Base-by-base conservation (phyloP, 208 protist genomes). In the Polymyxa betae region DNA sequence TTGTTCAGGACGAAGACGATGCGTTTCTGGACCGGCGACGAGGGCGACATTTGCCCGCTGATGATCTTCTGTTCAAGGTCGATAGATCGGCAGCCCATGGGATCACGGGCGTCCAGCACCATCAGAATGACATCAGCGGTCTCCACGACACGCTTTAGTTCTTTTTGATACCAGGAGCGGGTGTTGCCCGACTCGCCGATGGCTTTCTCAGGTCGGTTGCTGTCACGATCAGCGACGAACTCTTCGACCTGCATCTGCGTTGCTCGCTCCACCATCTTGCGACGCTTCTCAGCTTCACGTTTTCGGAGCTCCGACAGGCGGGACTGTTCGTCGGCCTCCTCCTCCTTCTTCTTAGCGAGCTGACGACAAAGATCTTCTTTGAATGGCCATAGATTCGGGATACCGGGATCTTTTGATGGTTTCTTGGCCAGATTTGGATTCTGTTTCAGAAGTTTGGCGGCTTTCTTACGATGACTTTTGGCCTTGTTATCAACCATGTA, bases 1-100 rank as follows among this genome's bases (percentile, higher is more conserved):
- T 94, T 94, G 77, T 94, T 94, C 35, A 94, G 52, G 0, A 94
- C 32, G 35, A 94, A 45, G 41, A 94, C 77, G 60, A 94, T 88
- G 0, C 78, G 45, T 54, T 93, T 93, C 0, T 43, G 49, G 64
- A 77, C n/a, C 12, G 45, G 64, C 16, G 54, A 66, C 54, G 54
- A 66, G 20, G 54, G 29, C 54, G 54, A 32, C 54, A 66, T 66
- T 40, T 5, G 12, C 10, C 72, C 72, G 72, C n/a, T 35, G 0
- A 90, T 1, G 38, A 92, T 92, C n/a, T 45, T 49, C 49, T 72
- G 46, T 77, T 92, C 91, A 0, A 92, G 38, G 40, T 90, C 88
- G 24, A 45, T 66, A 0, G 44, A 82, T 38, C 91, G 43, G 64
- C 91, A 92, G 41, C 91, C 91, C 0, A 92, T 45, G 32, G 91